Conservation (phyloP, 208 protist genomes). For the Paratrypanosoma confusum region DNA sequence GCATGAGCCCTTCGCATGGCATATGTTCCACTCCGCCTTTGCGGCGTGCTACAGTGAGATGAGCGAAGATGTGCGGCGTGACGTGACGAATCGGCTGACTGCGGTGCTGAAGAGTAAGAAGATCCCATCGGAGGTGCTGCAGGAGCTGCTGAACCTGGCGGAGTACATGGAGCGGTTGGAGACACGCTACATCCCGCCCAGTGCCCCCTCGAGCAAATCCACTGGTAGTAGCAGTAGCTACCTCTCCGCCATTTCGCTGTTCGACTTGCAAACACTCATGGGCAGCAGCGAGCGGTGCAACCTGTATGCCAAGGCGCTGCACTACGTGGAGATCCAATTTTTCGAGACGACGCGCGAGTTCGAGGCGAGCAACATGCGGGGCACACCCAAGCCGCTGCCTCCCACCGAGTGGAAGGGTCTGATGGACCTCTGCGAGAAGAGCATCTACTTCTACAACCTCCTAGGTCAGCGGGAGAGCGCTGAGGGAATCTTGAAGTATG, state of each 20-base stretch:
- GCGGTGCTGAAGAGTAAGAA: conserved; percentile 56
- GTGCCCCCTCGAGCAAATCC: neutral
- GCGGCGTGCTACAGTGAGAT: conserved; percentile 73
- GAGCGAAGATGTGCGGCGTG: conserved; percentile 35
- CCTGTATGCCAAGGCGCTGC: conserved; percentile 88
- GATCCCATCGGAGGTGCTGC: conserved; percentile 85
- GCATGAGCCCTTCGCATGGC: conserved; percentile 79
- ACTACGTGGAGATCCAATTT: conserved; percentile 92
- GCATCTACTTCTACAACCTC: conserved; percentile 97
- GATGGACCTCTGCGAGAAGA: conserved; percentile 76
- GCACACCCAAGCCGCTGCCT: conserved; percentile 40
- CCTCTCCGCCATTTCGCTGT: conserved; percentile 44
- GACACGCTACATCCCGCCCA: conserved; percentile 46
- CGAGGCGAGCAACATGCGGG: conserved; percentile 54
- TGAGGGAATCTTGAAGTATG: conserved; percentile 93
- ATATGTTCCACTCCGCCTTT: conserved; percentile 85
- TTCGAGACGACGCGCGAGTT: conserved; percentile 67
- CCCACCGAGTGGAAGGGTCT: conserved; percentile 49
- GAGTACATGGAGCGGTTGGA: conserved; percentile 96
- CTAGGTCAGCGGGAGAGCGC: conserved; percentile 97
- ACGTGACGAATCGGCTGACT: conserved; percentile 44
- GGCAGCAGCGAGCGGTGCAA: conserved; percentile 90
- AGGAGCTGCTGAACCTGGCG: conserved; percentile 93
- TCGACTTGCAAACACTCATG: conserved; percentile 84
- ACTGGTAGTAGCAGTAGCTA: conserved; percentile 16